Percentiles rank a stretch among this genome's conserved stretches.
Conservation (phyloP, 2,329 filamentous ascomycete genomes). For the Stemphylium lycopersici region DNA sequence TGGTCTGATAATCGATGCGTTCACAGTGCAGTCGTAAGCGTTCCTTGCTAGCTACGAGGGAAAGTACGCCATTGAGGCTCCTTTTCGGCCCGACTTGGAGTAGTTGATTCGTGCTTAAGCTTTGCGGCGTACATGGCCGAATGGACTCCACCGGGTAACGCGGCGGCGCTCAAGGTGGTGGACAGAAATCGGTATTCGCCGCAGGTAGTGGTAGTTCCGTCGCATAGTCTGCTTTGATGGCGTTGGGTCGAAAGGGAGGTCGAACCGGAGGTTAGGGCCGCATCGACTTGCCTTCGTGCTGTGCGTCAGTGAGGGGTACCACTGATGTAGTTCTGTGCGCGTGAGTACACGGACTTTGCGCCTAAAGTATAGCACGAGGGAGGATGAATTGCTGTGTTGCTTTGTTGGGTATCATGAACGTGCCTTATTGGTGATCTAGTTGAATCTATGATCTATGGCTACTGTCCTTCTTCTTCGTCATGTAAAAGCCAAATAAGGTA, state of each 20-base stretch:
- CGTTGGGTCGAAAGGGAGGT: background rate
- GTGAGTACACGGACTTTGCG: background rate
- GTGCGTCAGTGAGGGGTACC: background rate
- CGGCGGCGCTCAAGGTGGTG: background rate
- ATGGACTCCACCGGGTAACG: no score
- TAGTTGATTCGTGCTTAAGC: no score
- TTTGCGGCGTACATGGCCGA: no score
- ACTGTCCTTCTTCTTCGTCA: conserved; percentile 1
- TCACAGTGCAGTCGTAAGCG: no score
- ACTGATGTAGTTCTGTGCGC: background rate
- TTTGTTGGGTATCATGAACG: conserved; percentile 3
- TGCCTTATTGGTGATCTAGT: background rate
- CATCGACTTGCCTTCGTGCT: background rate
- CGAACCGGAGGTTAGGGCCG: background rate
- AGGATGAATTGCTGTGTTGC: background rate
- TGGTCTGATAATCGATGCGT: no score
- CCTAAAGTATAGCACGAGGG: background rate
- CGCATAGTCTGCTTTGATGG: no score
- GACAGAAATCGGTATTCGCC: background rate
- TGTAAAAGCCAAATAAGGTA: conserved; percentile 4
- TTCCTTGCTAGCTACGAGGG: no score
- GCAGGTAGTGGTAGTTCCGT: background rate
- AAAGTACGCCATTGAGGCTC: no score
- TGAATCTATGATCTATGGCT: conserved; percentile 1
- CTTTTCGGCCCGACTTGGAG: no score